Evolutionary conservation across 2,329 filamentous ascomycete species (phyloP).

Genomic region (Ceratocystis cacaofunesta): DNA sequence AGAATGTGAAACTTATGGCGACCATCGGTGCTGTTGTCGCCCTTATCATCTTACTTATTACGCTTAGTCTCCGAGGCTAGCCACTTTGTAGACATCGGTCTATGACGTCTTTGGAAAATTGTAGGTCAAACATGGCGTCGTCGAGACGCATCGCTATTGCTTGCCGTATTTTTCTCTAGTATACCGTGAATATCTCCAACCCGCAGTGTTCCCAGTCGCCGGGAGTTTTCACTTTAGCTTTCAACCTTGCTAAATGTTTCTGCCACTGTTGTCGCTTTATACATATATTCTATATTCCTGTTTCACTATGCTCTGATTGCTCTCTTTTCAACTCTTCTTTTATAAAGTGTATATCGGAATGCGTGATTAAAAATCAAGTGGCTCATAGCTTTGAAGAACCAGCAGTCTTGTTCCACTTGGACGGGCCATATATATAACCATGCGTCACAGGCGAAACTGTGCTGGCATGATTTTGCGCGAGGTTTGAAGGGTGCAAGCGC

Average conservation of each 20-base stretch:
- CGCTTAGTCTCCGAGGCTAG: slow-evolving; percentile 27
- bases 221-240: neutral
- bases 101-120: no score
- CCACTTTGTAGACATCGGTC: neutral
- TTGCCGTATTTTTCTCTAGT: no score
- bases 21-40: slow-evolving; percentile 35
- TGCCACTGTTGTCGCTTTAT: neutral
- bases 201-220: neutral
- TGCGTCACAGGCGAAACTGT: slow-evolving; percentile 8
- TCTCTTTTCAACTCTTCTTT: neutral
- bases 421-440: slow-evolving; percentile 10
- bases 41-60: slow-evolving; percentile 49
- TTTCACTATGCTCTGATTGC: neutral
- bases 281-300: neutral
- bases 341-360: no score
- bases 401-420: neutral
- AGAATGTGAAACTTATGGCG: slow-evolving; percentile 91
- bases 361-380: neutral
- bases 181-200: neutral
- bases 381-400: slow-evolving; percentile 8
- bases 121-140: no score
- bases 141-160: no score
- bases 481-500: neutral
- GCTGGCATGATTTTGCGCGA: neutral
- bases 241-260: neutral